Conservation (phyloP, 2,329 filamentous ascomycete genomes). For the Reticulascus tulasneorum region DNA sequence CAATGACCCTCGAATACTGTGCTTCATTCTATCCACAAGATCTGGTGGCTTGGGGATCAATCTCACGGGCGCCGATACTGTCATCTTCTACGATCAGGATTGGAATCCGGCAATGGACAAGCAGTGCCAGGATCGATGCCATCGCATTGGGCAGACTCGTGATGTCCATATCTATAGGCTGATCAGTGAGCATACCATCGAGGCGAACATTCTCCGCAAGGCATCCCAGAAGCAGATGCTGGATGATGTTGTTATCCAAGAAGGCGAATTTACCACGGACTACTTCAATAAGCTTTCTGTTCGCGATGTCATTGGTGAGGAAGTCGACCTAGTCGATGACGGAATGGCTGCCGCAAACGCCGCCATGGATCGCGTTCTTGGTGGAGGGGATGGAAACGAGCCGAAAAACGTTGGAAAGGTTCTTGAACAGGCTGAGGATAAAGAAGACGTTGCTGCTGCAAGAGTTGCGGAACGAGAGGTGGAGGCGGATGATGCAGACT, state of each 20-base stretch:
- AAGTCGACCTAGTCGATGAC: slow-evolving; percentile 54
- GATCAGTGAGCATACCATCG: slow-evolving; percentile 89
- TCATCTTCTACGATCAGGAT: slow-evolving; percentile 98
- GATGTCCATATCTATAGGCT: slow-evolving; percentile 98
- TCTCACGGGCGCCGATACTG: slow-evolving; percentile 90
- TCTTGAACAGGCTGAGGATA: slow-evolving; percentile 87
- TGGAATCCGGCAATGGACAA: slow-evolving; percentile 99
- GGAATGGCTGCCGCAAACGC: slow-evolving; percentile 70
- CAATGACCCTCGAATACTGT: slow-evolving; percentile 84
- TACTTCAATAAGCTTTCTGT: slow-evolving; percentile 82
- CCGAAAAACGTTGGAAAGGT: slow-evolving; percentile 63
- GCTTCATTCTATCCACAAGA: slow-evolving; percentile 91
- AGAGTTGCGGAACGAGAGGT: slow-evolving; percentile 86
- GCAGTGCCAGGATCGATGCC: slow-evolving; percentile 95
- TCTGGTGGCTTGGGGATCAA: slow-evolving; percentile 96
- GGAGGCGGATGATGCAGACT: slow-evolving; percentile 80
- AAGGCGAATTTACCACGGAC: slow-evolving; percentile 96
- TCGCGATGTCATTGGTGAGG: slow-evolving; percentile 59
- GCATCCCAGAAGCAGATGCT: slow-evolving; percentile 97
- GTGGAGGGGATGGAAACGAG: slow-evolving; percentile 57
- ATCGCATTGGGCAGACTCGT: slow-evolving; percentile 94
- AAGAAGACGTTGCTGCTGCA: slow-evolving; percentile 85
- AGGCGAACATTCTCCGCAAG: slow-evolving; percentile 95
- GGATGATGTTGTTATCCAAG: slow-evolving; percentile 96
- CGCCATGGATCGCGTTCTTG: slow-evolving; percentile 83